A percentile compares a stretch with the other conserved stretches of the same genome.
Conservation (phyloP, 192 early-diverging fungal genomes). For the Podila epicladia region DNA sequence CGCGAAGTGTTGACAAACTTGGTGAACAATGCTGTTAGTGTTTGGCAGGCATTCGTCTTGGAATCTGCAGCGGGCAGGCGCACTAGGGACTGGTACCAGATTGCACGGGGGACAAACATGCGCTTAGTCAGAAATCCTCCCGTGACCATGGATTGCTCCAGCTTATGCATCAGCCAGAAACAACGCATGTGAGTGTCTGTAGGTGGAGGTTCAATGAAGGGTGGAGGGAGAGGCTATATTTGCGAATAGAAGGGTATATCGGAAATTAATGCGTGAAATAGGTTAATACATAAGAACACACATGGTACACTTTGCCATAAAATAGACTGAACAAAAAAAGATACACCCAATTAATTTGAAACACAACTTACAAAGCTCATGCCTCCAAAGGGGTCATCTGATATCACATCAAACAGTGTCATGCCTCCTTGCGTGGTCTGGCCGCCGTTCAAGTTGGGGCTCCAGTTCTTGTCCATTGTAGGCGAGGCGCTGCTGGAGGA, state of each 20-base stretch:
- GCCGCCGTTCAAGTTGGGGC: conserved; percentile 20
- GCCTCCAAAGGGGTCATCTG: conserved; percentile 37
- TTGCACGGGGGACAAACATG: conserved; percentile 50
- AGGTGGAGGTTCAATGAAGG: conserved; percentile 35
- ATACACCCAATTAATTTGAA: neutral
- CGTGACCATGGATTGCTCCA: conserved; percentile 52
- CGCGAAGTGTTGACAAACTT: conserved; percentile 24
- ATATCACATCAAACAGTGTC: conserved; percentile 44
- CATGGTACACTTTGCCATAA: neutral
- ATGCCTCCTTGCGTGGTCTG: conserved; percentile 13
- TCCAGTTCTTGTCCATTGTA: conserved; percentile 32
- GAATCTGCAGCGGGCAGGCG: conserved; percentile 44
- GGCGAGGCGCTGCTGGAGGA: conserved; percentile 11
- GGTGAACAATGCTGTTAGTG: conserved; percentile 28
- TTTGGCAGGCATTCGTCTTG: conserved; percentile 51
- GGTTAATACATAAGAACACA: too few relatives aligned
- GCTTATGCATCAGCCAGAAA: conserved; percentile 54
- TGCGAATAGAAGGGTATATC: neutral
- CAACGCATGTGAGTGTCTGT: conserved; percentile 45
- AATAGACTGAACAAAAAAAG: neutral
- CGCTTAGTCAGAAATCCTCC: conserved; percentile 54
- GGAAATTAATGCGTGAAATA: neutral
- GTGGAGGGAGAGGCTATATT: conserved; percentile 30
- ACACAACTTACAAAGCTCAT: conserved; percentile 41
- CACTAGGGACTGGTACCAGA: conserved; percentile 53